Base-by-base conservation (phyloP, 345 rosid species). In the Lepidium sativum region DNA sequence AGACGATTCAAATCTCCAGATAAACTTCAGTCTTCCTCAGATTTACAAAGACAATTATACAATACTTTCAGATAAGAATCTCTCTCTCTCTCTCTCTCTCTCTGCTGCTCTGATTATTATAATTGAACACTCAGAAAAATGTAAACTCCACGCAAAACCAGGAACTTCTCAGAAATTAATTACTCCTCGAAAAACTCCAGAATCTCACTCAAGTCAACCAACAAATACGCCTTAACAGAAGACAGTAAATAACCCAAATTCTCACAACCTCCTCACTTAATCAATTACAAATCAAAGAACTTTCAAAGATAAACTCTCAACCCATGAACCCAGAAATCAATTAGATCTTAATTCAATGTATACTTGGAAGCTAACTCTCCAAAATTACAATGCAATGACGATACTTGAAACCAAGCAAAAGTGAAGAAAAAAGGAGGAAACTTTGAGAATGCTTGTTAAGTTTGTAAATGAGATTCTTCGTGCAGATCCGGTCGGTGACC, bases 91-190 rank as follows among this genome's bases (percentile, higher is more conserved):
- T 51, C 35, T 21, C 35, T 33, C 8, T 31, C 20, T 14, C 15
- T 4, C 32, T 41, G 53, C 20, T 39, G 25, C 14, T 48, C 10
- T 48, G 9, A 37, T 47, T n/a, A 47, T 35, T 42, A 12, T 13
- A 55, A 67, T n/a, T 44, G 13, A 10, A 18, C 65, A 68, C 20
- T 12, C 41, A 45, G 32, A 29, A 67, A 66, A 42, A 62, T 47
- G 70, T 48, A 63, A 71, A 20, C 59, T 63, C 2, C 17, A 64
- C 67, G 71, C 61, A 72, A 72, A 65, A 31, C 23, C 62, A 72
- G 67, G 65, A 32, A 71, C 50, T 38, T 29, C 59, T 58, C 41
- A 60, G 29, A 72, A 59, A 65, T 65, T 72, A 27, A 72, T 17
- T 3, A 59, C 76, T 42, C 71, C 71, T 72, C 76, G 71, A 43